Percentiles rank a stretch among this genome's conserved stretches.
These are phyloP conservation scores for Boeremia exigua DNA, from an alignment of 2,329 filamentous ascomycete genomes.

Conservation along the genomic window DNA sequence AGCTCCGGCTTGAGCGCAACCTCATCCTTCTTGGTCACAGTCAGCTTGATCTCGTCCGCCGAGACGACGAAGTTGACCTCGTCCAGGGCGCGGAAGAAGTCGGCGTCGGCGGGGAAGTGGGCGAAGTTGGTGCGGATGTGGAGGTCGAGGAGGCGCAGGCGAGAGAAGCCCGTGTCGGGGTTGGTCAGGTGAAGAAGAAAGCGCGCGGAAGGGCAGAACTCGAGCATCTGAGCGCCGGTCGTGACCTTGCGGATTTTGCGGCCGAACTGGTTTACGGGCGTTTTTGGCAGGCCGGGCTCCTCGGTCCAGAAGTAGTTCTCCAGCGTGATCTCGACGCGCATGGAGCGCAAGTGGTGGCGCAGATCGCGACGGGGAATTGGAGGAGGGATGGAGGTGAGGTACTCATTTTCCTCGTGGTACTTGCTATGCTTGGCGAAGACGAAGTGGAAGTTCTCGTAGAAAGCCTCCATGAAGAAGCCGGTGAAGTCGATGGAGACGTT, in stretches of 20 bases:
- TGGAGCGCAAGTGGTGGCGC: slow-evolving; percentile 4
- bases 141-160: slow-evolving; percentile 15
- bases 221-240: slow-evolving; percentile 11
- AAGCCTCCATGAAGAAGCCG: slow-evolving; percentile 11
- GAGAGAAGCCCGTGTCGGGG: slow-evolving; percentile 2
- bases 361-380: not conserved
- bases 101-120: not conserved
- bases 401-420: not conserved
- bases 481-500: slow-evolving; percentile 13
- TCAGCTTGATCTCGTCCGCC: slow-evolving; percentile 11
- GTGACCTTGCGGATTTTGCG: slow-evolving; percentile 1
- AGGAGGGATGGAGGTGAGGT: slow-evolving; percentile 3
- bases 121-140: slow-evolving; percentile 12
- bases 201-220: slow-evolving; percentile 17
- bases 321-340: slow-evolving; percentile 14
- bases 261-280: not conserved
- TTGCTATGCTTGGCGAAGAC: not conserved
- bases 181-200: slow-evolving; percentile 16
- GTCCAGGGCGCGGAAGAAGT: slow-evolving; percentile 5
- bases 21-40: not conserved
- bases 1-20: not conserved
- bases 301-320: slow-evolving; percentile 14
- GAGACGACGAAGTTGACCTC: slow-evolving; percentile 10
- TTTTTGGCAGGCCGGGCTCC: not conserved
- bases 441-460: slow-evolving; percentile 19